Evolutionary conservation across 2,329 filamentous ascomycete species (phyloP).

Genomic region (Amphichorda felina): DNA sequence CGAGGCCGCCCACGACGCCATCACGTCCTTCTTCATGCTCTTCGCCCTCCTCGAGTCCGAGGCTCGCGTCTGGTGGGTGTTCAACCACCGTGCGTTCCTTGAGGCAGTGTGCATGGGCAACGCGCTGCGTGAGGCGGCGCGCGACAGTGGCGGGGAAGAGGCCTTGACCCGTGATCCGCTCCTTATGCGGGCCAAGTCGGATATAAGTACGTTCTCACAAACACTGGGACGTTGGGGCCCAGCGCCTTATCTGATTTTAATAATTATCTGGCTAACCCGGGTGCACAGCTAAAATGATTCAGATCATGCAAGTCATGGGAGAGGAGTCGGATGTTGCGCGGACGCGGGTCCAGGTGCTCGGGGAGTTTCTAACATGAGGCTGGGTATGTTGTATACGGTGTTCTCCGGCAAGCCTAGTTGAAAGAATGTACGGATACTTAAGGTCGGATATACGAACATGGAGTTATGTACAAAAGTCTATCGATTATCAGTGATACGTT

Average conservation of each 20-base stretch:
- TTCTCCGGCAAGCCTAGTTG: no score
- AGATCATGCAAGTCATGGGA: slow-evolving; percentile 49
- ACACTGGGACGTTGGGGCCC: slow-evolving; percentile 5
- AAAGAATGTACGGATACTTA: no score
- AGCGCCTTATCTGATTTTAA: slow-evolving; percentile 3
- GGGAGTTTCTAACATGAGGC: slow-evolving; percentile 30
- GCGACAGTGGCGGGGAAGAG: slow-evolving; percentile 33
- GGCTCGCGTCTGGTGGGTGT: slow-evolving; percentile 74
- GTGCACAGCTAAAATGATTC: slow-evolving; percentile 46
- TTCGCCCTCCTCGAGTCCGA: slow-evolving; percentile 58
- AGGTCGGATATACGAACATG: no score
- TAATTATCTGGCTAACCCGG: slow-evolving; percentile 3
- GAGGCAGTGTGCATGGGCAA: slow-evolving; percentile 60
- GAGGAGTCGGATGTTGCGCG: slow-evolving; percentile 47
- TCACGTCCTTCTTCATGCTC: slow-evolving; percentile 63
- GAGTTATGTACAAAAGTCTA: no score
- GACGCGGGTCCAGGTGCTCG: slow-evolving; percentile 46
- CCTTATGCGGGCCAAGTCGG: slow-evolving; percentile 45
- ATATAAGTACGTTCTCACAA: slow-evolving; percentile 36
- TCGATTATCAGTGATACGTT: no score
- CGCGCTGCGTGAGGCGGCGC: slow-evolving; percentile 39
- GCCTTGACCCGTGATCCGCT: slow-evolving; percentile 39
- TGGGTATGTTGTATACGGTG: neutral
- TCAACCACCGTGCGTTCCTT: slow-evolving; percentile 69
- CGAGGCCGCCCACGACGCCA: slow-evolving; percentile 65